Evolutionary conservation across 805 yeast species (phyloP).

Genomic region (Ogataea naganishii): DNA sequence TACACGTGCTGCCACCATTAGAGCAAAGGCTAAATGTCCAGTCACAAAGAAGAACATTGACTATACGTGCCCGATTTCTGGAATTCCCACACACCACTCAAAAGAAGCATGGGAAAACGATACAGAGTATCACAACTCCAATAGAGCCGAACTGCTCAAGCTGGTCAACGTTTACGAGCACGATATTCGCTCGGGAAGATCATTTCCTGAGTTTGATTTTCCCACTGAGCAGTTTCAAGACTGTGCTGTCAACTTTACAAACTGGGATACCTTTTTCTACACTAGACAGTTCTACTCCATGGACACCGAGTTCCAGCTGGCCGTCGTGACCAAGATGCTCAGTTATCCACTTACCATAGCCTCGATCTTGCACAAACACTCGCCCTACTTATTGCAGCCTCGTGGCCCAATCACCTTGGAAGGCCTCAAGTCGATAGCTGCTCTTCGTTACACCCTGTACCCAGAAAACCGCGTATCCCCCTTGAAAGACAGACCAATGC

Average conservation of each 20-base stretch:
- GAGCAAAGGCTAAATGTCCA: constrained; percentile 85
- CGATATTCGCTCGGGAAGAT: constrained; percentile 88
- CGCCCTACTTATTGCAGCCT: constrained; percentile 77
- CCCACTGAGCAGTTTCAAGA: constrained; percentile 76
- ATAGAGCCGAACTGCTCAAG: constrained; percentile 65
- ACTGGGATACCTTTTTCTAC: constrained; percentile 91
- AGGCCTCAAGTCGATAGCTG: constrained; percentile 90
- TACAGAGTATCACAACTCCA: constrained; percentile 54
- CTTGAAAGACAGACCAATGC: constrained; percentile 78
- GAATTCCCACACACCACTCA: constrained; percentile 94
- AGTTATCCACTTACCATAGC: constrained; percentile 91
- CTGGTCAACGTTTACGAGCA: constrained; percentile 91
- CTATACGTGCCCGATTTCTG: constrained; percentile 86
- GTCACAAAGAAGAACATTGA: constrained; percentile 74
- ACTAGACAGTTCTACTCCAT: constrained; percentile 89
- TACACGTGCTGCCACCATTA: constrained; percentile 83
- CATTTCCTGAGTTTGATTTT: constrained; percentile 91
- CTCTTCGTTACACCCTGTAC: constrained; percentile 81
- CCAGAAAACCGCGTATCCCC: constrained; percentile 55
- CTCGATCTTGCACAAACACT: constrained; percentile 69
- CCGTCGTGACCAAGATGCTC: constrained; percentile 89
- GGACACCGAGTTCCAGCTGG: constrained; percentile 95
- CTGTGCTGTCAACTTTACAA: constrained; percentile 62
- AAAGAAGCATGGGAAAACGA: constrained; percentile 86
- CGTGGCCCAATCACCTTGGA: constrained; percentile 85